phyloP scores from a whole-genome alignment of 805 yeast species.

The Yarrowia yakushimensis region DNA sequence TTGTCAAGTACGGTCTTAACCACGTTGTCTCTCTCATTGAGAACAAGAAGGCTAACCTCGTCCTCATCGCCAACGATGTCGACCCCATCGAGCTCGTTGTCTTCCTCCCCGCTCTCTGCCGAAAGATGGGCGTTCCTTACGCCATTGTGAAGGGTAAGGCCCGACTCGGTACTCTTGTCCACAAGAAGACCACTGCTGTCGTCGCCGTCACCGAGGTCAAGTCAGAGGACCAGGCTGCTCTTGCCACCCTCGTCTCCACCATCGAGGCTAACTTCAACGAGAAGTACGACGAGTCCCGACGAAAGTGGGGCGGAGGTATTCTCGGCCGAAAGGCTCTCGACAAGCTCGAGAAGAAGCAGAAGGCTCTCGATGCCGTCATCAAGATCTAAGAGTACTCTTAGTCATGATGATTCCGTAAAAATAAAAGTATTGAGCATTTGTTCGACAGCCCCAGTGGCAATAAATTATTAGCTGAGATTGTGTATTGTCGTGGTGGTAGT shows the following conservation, averaged over 20 bases:
- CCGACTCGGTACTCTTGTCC: slow-evolving; percentile 94
- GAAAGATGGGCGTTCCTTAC: slow-evolving; percentile 99
- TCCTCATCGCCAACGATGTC: slow-evolving; percentile 96
- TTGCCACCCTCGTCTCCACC: slow-evolving; percentile 89
- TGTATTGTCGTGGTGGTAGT: neutral
- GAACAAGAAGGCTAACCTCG: slow-evolving; percentile 98
- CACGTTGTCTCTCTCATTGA: slow-evolving; percentile 96
- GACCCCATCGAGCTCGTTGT: slow-evolving; percentile 98
- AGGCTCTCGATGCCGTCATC: slow-evolving; percentile 45
- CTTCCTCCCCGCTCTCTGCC: slow-evolving; percentile 97
- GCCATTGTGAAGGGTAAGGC: slow-evolving; percentile 98
- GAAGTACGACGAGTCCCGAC: slow-evolving; percentile 92
- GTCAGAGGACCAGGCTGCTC: slow-evolving; percentile 91
- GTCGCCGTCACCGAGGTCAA: slow-evolving; percentile 95
- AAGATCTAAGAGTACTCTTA: slow-evolving; percentile 34
- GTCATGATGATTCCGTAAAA: slow-evolving; percentile 7
- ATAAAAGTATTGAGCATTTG: slow-evolving; percentile 24
- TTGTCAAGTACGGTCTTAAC: slow-evolving; percentile 97
- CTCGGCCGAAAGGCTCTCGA: slow-evolving; percentile 92
- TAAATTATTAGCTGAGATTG: neutral
- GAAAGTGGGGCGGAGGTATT: slow-evolving; percentile 99
- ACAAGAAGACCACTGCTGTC: slow-evolving; percentile 95
- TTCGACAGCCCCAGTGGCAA: neutral
- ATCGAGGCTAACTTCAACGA: slow-evolving; percentile 89
- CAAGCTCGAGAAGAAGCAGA: slow-evolving; percentile 73